Evolutionary conservation across 1,139 yeast species (phyloP).

Genomic region (Suhomyces terraborum): DNA sequence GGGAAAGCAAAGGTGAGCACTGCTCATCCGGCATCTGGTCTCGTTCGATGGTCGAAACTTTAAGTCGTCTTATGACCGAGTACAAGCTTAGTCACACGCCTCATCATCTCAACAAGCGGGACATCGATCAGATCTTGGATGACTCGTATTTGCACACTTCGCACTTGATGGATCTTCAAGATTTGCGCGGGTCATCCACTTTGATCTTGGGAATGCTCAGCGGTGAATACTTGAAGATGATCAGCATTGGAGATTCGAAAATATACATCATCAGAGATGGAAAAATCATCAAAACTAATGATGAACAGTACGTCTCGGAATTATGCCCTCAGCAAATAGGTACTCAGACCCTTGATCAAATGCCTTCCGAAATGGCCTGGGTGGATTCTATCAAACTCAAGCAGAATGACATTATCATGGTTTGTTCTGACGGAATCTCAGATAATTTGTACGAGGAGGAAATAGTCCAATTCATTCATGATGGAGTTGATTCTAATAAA

Average conservation of each 20-base stretch:
- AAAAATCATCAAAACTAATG: constrained; percentile 45
- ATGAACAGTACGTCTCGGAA: constrained; percentile 49
- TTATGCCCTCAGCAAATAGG: constrained; percentile 61
- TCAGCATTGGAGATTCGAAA: constrained; percentile 60
- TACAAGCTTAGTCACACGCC: constrained; percentile 47
- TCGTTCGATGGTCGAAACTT: constrained; percentile 55
- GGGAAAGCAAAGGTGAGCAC: constrained; percentile 50
- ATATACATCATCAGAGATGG: constrained; percentile 53
- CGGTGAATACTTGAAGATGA: constrained; percentile 49
- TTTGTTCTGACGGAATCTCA: constrained; percentile 58
- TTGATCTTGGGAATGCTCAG: constrained; percentile 52
- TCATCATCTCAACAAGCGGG: constrained; percentile 45
- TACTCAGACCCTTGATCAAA: constrained; percentile 45
- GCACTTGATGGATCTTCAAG: constrained; percentile 54
- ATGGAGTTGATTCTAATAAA: constrained; percentile 30
- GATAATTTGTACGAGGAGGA: constrained; percentile 56
- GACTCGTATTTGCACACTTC: constrained; percentile 54
- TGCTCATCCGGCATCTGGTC: constrained; percentile 57
- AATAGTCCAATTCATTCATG: constrained; percentile 40
- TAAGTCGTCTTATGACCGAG: constrained; percentile 51
- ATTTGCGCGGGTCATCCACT: constrained; percentile 56
- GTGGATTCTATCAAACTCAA: constrained; percentile 43
- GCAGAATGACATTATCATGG: constrained; percentile 45
- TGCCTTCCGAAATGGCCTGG: constrained; percentile 56
- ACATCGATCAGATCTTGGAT: constrained; percentile 51